phyloP scores from a whole-genome alignment of 2,329 filamentous ascomycete genomes.

The Cladobotryum mycophilum region DNA sequence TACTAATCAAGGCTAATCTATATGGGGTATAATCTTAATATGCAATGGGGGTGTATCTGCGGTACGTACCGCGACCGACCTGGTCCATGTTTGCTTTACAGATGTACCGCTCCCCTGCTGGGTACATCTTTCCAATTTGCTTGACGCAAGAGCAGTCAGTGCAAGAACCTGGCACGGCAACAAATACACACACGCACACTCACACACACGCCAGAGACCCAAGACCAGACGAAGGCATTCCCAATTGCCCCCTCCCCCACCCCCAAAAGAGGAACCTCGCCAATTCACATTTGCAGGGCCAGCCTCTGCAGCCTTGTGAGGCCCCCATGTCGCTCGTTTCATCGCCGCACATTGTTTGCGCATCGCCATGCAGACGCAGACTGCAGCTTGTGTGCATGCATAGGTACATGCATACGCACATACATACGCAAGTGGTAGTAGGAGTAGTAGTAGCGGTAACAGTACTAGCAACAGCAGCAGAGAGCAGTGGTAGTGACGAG shows the following conservation, averaged over 20 bases:
- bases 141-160: neutral
- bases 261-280: no score
- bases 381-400: no score
- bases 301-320: constrained; percentile 8
- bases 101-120: neutral
- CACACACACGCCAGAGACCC: neutral
- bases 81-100: neutral
- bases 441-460: no score
- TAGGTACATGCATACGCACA: no score
- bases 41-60: no score
- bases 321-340: constrained; percentile 1
- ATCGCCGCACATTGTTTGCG: neutral
- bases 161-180: no score
- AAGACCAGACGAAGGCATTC: neutral
- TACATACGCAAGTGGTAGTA: no score
- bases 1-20: neutral
- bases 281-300: neutral
- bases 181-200: no score
- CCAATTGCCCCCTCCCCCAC: neutral
- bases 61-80: no score
- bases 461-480: no score
- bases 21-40: neutral
- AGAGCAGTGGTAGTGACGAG: no score
- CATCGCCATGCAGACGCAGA: constrained; percentile 4
- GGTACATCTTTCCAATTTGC: neutral